These are phyloP conservation scores for Pinus albicaulis DNA, from an alignment of 75 land plant species.

Conservation along the genomic window DNA sequence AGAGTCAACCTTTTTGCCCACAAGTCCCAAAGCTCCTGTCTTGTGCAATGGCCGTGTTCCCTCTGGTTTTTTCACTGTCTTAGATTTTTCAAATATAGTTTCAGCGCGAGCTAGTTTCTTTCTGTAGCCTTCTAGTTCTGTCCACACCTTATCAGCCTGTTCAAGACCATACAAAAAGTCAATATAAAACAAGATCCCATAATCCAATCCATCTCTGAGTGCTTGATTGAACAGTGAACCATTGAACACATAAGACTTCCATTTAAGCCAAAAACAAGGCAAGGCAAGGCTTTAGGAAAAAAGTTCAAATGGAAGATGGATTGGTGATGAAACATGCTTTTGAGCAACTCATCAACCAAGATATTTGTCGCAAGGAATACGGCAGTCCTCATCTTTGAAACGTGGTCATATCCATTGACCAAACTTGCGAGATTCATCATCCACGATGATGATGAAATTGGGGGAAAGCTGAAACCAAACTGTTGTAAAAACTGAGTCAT, in stretches of 20 bases:
- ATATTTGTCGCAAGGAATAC: neutral
- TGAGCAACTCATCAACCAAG: neutral
- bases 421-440: neutral
- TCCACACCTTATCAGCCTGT: conserved; percentile 64
- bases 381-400: neutral
- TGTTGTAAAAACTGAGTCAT: neutral
- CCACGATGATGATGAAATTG: neutral
- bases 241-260: neutral
- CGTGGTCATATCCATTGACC: neutral
- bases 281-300: neutral
- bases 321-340: neutral
- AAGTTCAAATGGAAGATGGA: neutral
- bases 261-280: neutral
- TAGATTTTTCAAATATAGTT: conserved; percentile 52
- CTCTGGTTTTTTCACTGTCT: conserved; percentile 38
- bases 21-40: conserved; percentile 70
- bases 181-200: neutral
- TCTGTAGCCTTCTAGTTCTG: conserved; percentile 55
- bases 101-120: conserved; percentile 75
- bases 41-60: conserved; percentile 62
- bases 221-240: neutral
- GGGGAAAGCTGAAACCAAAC: neutral
- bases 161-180: neutral
- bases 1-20: conserved; percentile 74
- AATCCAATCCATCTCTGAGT: neutral